Conservation (phyloP, 768 basidiomycete genomes). For the Termitomyces sp. region DNA sequence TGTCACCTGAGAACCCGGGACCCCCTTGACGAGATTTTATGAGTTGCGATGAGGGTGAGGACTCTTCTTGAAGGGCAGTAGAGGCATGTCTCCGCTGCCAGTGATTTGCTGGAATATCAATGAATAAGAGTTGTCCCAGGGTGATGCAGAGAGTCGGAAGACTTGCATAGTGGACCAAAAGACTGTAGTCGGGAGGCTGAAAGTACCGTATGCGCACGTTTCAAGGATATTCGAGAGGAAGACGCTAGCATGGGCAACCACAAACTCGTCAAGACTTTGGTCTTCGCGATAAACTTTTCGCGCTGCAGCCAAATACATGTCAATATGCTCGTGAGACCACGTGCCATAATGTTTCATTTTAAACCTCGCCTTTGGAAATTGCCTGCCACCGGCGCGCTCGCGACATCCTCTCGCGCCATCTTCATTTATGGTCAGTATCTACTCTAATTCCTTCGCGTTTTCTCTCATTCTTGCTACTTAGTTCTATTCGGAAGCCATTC, state of each 20-base stretch:
- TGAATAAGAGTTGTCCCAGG: not conserved
- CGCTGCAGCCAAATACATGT: slow-evolving; percentile 9
- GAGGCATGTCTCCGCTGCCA: slow-evolving; percentile 7
- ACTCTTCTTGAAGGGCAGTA: slow-evolving; percentile 2
- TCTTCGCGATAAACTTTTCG: slow-evolving; percentile 8
- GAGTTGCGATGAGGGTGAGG: slow-evolving; percentile 1
- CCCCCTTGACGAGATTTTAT: slow-evolving; percentile 8
- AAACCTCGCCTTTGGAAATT: slow-evolving; percentile 8
- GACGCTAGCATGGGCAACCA: slow-evolving; percentile 6
- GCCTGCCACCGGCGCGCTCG: slow-evolving; percentile 22
- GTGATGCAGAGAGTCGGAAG: not conserved
- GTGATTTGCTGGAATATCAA: not conserved
- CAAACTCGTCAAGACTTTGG: not conserved
- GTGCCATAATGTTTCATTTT: slow-evolving; percentile 14
- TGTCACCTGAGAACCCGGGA: slow-evolving; percentile 8
- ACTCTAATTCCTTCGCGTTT: not conserved
- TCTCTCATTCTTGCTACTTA: slow-evolving; percentile 22
- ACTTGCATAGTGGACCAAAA: slow-evolving; percentile 4
- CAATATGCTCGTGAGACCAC: slow-evolving; percentile 10
- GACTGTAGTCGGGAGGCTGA: not conserved
- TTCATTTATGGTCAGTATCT: slow-evolving; percentile 23
- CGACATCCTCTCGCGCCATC: slow-evolving; percentile 12
- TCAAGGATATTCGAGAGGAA: slow-evolving; percentile 9
- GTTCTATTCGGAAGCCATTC: slow-evolving; percentile 94
- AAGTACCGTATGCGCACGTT: slow-evolving; percentile 5